Evolutionary conservation across 768 basidiomycete species (phyloP).

Genomic region (Auriculariales sp.): DNA sequence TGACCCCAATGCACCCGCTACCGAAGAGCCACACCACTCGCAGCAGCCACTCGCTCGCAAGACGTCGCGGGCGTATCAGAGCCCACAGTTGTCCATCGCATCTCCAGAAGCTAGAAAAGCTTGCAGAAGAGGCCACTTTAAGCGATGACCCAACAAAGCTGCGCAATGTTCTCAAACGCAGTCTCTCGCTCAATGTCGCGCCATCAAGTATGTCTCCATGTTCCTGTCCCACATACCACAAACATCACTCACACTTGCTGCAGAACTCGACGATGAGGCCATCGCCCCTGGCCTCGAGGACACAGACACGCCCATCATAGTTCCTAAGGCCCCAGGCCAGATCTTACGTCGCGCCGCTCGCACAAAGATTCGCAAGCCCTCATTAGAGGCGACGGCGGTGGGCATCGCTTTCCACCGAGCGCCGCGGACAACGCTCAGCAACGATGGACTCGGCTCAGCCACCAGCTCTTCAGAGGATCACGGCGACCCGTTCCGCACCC

Average conservation of each 20-base stretch:
- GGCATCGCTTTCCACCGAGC: conserved; percentile 58
- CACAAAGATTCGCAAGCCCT: conserved; percentile 87
- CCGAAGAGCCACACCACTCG: conserved; percentile 56
- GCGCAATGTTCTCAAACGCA: conserved; percentile 66
- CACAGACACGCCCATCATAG: conserved; percentile 81
- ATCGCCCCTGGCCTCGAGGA: conserved; percentile 57
- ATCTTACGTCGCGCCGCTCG: conserved; percentile 85
- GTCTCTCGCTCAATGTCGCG: conserved; percentile 74
- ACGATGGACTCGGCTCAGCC: conserved; percentile 3
- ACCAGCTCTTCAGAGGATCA: conserved; percentile 3
- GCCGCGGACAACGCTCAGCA: conserved; percentile 22
- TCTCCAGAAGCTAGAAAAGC: conserved; percentile 83
- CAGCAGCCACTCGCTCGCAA: conserved; percentile 55
- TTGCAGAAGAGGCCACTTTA: conserved; percentile 79
- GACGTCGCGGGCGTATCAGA: conserved; percentile 48
- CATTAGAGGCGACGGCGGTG: conserved; percentile 57
- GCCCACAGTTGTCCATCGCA: conserved; percentile 89
- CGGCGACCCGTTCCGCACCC: no score
- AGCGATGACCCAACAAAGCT: conserved; percentile 73
- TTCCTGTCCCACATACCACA: no score
- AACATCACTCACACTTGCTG: background rate
- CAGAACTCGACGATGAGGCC: conserved; percentile 56
- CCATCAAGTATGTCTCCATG: conserved; percentile 59
- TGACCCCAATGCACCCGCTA: conserved; percentile 56
- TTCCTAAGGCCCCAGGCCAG: conserved; percentile 52